Evolutionary conservation across 495 filamentous ascomycete genomes (phyloP).

Genomic region (Neurospora sp.): DNA sequence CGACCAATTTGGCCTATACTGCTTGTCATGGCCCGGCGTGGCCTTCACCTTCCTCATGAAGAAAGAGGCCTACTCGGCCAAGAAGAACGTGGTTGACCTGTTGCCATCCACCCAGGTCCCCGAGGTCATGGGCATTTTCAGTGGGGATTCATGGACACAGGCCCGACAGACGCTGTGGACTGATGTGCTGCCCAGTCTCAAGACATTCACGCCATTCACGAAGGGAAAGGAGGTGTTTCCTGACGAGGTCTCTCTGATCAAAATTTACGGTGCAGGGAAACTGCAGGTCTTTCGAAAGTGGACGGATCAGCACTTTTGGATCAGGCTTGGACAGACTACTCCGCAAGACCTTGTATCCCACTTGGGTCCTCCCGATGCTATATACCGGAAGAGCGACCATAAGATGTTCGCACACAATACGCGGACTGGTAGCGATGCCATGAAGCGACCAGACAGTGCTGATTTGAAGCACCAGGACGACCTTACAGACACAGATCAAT

Average conservation of each 20-base stretch:
- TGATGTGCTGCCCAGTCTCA: constrained; percentile 56
- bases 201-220: constrained; percentile 31
- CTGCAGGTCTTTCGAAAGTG: constrained; percentile 62
- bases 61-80: constrained; percentile 62
- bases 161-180: constrained; percentile 66
- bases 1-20: constrained; percentile 46
- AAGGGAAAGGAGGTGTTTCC: constrained; percentile 55
- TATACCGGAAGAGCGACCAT: constrained; percentile 87
- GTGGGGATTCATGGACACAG: constrained; percentile 80
- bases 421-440: constrained; percentile 35
- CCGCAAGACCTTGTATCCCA: constrained; percentile 84
- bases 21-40: constrained; percentile 87
- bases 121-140: constrained; percentile 77
- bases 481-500: constrained; percentile 72
- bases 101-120: constrained; percentile 68
- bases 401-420: constrained; percentile 79
- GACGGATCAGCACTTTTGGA: constrained; percentile 47
- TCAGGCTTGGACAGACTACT: constrained; percentile 70
- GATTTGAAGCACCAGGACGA: constrained; percentile 44
- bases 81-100: constrained; percentile 76
- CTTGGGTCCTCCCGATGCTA: constrained; percentile 88
- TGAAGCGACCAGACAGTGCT: constrained; percentile 37
- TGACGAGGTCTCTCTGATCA: constrained; percentile 75
- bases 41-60: constrained; percentile 83
- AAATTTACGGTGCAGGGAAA: constrained; percentile 61